Conservation (phyloP, 78 protist species). For the Bodo saltans region DNA sequence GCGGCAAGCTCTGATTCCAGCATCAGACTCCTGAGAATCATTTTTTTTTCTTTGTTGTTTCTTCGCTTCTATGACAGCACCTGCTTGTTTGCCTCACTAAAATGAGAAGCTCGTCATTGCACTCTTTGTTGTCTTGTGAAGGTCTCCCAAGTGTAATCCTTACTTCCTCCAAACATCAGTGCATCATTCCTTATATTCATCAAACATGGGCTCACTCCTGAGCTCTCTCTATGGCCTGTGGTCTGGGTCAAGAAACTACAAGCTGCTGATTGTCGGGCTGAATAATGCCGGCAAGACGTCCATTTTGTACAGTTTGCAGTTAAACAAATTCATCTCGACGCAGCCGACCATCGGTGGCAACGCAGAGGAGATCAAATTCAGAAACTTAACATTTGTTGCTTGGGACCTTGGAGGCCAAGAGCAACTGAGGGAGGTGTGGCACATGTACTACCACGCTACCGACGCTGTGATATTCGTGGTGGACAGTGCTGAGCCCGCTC, state of each 20-base stretch:
- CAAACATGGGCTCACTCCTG: conserved; percentile 11
- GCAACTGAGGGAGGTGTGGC: conserved; percentile 36
- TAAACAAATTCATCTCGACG: conserved; percentile 62
- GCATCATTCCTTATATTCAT: too few relatives aligned
- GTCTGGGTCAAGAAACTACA: conserved; percentile 26
- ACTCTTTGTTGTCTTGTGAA: too few relatives aligned
- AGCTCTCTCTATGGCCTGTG: conserved; percentile 8
- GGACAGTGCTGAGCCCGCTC: conserved; percentile 23
- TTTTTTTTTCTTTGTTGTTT: too few relatives aligned
- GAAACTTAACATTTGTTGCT: conserved; percentile 21
- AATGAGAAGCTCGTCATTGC: too few relatives aligned
- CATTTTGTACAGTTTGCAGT: conserved; percentile 48
- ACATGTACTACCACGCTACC: conserved; percentile 36
- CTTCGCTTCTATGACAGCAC: too few relatives aligned
- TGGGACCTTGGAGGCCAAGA: conserved; percentile 57
- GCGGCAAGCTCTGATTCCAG: too few relatives aligned
- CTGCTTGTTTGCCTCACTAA: too few relatives aligned
- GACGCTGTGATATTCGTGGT: conserved; percentile 39
- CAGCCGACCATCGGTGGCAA: conserved; percentile 72
- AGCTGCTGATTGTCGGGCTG: conserved; percentile 34
- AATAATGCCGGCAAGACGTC: conserved; percentile 53
- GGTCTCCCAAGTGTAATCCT: too few relatives aligned
- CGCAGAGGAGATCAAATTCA: conserved; percentile 53
- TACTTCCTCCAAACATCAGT: too few relatives aligned
- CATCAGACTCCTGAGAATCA: too few relatives aligned